Evolutionary conservation across 768 basidiomycete species (phyloP), one percentile per base, ranked within the genome.

Genomic region (Mycena maculata): DNA sequence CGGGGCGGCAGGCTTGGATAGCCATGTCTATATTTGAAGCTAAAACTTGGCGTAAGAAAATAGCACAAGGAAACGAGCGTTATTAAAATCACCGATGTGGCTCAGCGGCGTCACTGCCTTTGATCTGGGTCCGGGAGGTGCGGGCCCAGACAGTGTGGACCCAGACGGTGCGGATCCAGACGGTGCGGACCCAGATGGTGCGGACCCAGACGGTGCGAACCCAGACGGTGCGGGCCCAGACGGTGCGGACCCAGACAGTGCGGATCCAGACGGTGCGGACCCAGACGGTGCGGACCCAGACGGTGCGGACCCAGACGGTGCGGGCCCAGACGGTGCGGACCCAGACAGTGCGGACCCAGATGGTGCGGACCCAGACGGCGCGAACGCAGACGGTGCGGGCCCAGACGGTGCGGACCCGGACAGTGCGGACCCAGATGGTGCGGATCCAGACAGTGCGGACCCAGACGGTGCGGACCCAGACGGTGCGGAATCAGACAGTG

Each of bases 21-120:
- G 92, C 92, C 81, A 88, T 85, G 31, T 90, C 85, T 50, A 92
- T 90, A 63, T 92, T 93, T 8, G 85, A 83, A 20, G 85, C 89
- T 84, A 75, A 18, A 7, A 25, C n/a, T 59, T 44, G 20, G 33
- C 20, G 30, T 55, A 25, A 52, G 36, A 25, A 22, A 48, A 48
- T 23, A 31, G 50, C 27, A 30, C 18, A 31, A 22, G 28, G 12
- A 36, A 41, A 39, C 41, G 41, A 39, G 30, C 38, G 16, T 8
- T 25, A 9, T 15, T 13, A 70, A 36, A 36, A 80, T 52, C 60
- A 85, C 85, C 76, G 45, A 86, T 86, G 56, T 82, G 79, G 62
- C 81, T 83, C 63, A 79, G 66, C 5, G 82, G 82, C 23, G 83
- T 83, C 3, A 78, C 79, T 9, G 72, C 60, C 22, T 74, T 69